Evolutionary conservation across 257 asterid species (phyloP).

Genomic region (Salvia miltiorrhiza): DNA sequence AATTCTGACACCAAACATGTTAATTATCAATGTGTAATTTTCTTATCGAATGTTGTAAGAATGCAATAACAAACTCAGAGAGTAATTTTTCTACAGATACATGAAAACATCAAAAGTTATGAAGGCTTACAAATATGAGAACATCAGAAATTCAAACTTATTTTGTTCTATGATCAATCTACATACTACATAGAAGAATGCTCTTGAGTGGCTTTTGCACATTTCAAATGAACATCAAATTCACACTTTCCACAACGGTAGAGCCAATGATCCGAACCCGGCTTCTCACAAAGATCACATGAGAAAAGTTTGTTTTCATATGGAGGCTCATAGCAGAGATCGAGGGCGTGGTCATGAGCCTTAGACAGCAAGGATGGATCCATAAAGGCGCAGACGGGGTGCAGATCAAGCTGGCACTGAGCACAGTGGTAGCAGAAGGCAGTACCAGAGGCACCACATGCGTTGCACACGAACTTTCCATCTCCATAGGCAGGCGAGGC

Average conservation of each 20-base stretch:
- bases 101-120: too few species aligned
- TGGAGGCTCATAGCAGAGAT: conserved; percentile 17
- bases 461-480: conserved; percentile 9
- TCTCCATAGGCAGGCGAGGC: conserved; percentile 16
- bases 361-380: conserved; percentile 2
- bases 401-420: conserved; percentile 6
- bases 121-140: too few species aligned
- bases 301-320: conserved; percentile 1
- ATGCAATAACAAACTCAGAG: background rate
- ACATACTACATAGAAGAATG: background rate
- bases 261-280: conserved; percentile 22
- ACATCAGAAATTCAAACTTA: background rate
- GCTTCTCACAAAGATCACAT: conserved; percentile 5
- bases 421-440: conserved; percentile 19
- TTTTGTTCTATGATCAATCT: background rate
- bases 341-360: conserved; percentile 10
- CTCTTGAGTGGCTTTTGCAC: conserved; percentile 17
- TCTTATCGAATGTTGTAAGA: background rate
- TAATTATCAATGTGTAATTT: background rate
- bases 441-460: conserved; percentile 7
- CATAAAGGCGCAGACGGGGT: conserved; percentile 7
- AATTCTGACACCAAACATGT: background rate
- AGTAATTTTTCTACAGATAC: background rate
- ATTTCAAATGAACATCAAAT: conserved; percentile 26
- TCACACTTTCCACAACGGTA: conserved; percentile 19